These are phyloP conservation scores for Fusarium sp. DNA, from an alignment of 2,329 filamentous ascomycete genomes.

Conservation along the genomic window DNA sequence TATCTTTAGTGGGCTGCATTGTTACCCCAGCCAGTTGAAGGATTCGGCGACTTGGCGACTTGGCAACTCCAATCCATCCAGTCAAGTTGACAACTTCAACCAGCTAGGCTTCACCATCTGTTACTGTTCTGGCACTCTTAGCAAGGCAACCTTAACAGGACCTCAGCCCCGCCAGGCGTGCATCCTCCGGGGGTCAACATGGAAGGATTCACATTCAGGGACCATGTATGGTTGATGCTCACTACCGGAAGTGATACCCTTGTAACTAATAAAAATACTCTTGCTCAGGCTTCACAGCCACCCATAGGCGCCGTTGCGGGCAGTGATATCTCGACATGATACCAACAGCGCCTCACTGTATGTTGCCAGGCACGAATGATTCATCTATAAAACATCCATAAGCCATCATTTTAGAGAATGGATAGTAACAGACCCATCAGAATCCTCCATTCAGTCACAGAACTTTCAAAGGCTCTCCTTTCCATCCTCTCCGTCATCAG, in stretches of 20 bases:
- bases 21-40: neutral
- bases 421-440: neutral
- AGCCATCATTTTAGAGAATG: neutral
- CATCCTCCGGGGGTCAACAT: neutral
- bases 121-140: neutral
- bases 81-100: neutral
- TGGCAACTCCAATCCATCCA: conserved; percentile 4
- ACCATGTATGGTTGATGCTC: neutral
- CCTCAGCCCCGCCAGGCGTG: neutral
- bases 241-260: neutral
- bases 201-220: neutral
- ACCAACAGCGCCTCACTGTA: neutral
- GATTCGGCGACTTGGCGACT: neutral
- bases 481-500: neutral
- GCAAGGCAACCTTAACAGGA: neutral
- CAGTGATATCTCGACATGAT: neutral
- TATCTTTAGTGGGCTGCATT: conserved; percentile 1
- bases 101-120: neutral
- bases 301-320: neutral
- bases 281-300: neutral
- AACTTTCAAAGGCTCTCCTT: neutral
- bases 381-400: neutral
- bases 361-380: neutral
- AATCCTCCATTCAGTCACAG: neutral
- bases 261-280: neutral